Base-by-base conservation (phyloP, 2,329 filamentous ascomycete genomes). In the Plenodomus tracheiphilus region DNA sequence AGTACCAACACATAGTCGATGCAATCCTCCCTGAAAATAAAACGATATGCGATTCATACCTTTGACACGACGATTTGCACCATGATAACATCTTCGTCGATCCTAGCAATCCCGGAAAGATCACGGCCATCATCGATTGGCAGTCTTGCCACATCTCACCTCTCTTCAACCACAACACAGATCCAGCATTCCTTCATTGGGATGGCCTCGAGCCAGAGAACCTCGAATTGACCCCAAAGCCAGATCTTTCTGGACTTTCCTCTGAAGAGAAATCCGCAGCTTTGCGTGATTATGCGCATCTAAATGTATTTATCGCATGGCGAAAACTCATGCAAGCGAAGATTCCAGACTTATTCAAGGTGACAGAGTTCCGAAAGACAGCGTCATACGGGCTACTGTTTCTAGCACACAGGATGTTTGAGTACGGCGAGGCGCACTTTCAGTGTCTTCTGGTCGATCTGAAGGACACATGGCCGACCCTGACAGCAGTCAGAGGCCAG, bases 41-140 rank as follows among this genome's bases (percentile, higher is more conserved):
- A 41, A 47, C 38, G 43, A 47, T 50, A 5, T 47, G 37, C n/a
- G 38, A 39, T 2, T 21, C 51, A 17, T 39, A 34, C 39, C 42
- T 65, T 15, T 67, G 62, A 71, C 69, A 75, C 43, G 49, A 53
- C 22, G 72, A 75, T 43, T 56, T 75, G 7, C 72, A 75, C 41
- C 32, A 34, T 4, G 68, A 67, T 18, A 58, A 57, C 40, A 57
- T 59, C 46, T 60, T 51, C 43, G 49, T 60, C 17, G 53, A 56
- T 17, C 65, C 59, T 3, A 57, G 64, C 5, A 49, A 47, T 17
- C 64, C 59, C 2, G 61, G 58, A 15, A 49, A 50, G 30, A 57
- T 71, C 22, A 58, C 51, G 0, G 49, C 41, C 1, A 59, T 71
- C 35, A 66, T 71, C 28, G 68, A 71, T 47, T 70, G 66, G 68